These are phyloP conservation scores for Teratosphaeria viscida DNA, from an alignment of 2,329 filamentous ascomycete genomes.

Conservation along the genomic window DNA sequence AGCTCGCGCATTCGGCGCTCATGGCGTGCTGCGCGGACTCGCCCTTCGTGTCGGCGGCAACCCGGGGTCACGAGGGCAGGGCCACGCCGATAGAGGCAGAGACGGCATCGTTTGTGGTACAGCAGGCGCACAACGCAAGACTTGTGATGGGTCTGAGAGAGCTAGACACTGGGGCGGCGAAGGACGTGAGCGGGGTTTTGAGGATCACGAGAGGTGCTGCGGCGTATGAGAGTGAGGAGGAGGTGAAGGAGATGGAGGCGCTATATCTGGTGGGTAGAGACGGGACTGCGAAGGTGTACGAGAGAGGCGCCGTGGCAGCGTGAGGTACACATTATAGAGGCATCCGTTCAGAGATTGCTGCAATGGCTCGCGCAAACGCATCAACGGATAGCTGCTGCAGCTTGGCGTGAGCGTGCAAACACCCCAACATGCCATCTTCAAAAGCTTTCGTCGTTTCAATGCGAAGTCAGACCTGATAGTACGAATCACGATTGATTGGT, in stretches of 20 bases:
- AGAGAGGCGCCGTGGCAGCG: constrained; percentile 49
- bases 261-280: constrained; percentile 74
- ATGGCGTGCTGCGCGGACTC: constrained; percentile 62
- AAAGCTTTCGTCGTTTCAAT: background rate
- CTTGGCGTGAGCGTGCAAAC: background rate
- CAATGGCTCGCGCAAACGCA: background rate
- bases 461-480: background rate
- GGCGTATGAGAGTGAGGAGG: constrained; percentile 18
- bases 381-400: background rate
- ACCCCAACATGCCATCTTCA: background rate
- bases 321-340: background rate
- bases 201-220: constrained; percentile 55
- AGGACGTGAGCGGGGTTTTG: constrained; percentile 81
- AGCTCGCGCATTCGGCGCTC: constrained; percentile 50
- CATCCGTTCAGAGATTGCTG: too few relatives aligned
- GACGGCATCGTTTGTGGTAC: constrained; percentile 60
- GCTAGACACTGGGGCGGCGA: constrained; percentile 79
- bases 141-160: constrained; percentile 60
- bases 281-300: constrained; percentile 73
- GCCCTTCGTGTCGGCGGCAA: constrained; percentile 49
- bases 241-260: constrained; percentile 52
- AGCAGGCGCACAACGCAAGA: constrained; percentile 64
- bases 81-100: constrained; percentile 57
- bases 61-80: constrained; percentile 19
- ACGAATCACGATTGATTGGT: background rate